Conservation (phyloP, 2,329 filamentous ascomycete genomes). For the Mycogone perniciosa region DNA sequence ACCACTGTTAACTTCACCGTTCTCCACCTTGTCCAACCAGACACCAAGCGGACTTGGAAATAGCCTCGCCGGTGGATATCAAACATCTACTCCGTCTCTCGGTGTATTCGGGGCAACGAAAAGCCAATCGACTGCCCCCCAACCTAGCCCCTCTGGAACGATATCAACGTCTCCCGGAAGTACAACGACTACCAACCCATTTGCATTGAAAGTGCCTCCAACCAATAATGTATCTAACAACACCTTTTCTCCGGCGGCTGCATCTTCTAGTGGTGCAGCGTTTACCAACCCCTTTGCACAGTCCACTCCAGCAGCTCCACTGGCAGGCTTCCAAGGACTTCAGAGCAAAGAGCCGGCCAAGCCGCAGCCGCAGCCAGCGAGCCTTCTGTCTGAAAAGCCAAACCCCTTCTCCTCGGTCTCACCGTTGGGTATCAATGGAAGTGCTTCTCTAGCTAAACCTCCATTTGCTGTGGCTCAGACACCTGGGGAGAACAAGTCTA, state of each 20-base stretch:
- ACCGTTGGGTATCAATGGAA: constrained; percentile 15
- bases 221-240: neutral
- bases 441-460: constrained; percentile 2
- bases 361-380: neutral
- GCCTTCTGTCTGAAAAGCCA: constrained; percentile 5
- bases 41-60: constrained; percentile 1
- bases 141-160: constrained; percentile 12
- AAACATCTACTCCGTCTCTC: constrained; percentile 4
- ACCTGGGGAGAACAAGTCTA: constrained; percentile 2
- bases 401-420: constrained; percentile 19
- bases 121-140: neutral
- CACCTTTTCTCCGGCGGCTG: constrained; percentile 4
- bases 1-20: constrained; percentile 5
- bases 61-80: neutral
- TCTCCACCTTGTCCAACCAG: neutral
- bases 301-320: neutral
- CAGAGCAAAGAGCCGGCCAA: constrained; percentile 4
- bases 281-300: constrained; percentile 8
- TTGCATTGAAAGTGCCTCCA: neutral
- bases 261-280: neutral
- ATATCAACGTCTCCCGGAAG: neutral
- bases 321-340: neutral
- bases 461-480: neutral
- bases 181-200: constrained; percentile 6
- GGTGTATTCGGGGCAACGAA: constrained; percentile 2